Conservation (phyloP, 1,139 yeast species). For the Saccharomyces hybrid region DNA sequence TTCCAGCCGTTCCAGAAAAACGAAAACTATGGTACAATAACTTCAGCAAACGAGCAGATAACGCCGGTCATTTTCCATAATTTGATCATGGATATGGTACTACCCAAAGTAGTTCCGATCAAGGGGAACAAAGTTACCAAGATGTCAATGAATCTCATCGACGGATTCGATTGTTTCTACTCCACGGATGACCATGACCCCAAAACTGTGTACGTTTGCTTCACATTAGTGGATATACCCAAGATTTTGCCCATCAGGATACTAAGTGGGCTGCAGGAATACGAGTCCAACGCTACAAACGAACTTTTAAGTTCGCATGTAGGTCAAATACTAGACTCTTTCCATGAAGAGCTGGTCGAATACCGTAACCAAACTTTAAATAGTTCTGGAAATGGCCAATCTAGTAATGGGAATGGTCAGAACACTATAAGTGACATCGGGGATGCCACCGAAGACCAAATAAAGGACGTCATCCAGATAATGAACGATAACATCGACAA, state of each 20-base stretch:
- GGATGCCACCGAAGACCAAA: constrained; percentile 26
- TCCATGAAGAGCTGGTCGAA: constrained; percentile 27
- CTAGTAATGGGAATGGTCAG: neutral
- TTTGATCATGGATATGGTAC: constrained; percentile 24
- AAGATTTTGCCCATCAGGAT: constrained; percentile 29
- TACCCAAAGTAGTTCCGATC: constrained; percentile 28
- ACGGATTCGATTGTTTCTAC: constrained; percentile 31
- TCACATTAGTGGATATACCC: constrained; percentile 24
- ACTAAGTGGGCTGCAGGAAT: constrained; percentile 26
- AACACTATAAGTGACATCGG: constrained; percentile 9
- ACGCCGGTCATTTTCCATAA: constrained; percentile 23
- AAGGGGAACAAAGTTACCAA: constrained; percentile 31
- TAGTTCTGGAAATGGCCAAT: neutral
- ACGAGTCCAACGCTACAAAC: constrained; percentile 12
- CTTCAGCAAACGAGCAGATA: constrained; percentile 5
- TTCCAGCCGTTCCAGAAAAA: constrained; percentile 20
- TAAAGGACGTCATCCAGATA: constrained; percentile 36
- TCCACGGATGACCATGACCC: constrained; percentile 21
- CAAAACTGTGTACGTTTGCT: constrained; percentile 21
- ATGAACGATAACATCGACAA: constrained; percentile 67
- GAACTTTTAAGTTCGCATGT: constrained; percentile 19
- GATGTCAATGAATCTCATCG: constrained; percentile 24
- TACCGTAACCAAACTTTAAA: constrained; percentile 20
- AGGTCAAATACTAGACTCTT: constrained; percentile 23
- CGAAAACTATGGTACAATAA: constrained; percentile 5